Percentiles rank a stretch among this genome's conserved stretches.
Conservation (phyloP, 2,329 filamentous ascomycete genomes). For the Beauveria pseudobassiana region DNA sequence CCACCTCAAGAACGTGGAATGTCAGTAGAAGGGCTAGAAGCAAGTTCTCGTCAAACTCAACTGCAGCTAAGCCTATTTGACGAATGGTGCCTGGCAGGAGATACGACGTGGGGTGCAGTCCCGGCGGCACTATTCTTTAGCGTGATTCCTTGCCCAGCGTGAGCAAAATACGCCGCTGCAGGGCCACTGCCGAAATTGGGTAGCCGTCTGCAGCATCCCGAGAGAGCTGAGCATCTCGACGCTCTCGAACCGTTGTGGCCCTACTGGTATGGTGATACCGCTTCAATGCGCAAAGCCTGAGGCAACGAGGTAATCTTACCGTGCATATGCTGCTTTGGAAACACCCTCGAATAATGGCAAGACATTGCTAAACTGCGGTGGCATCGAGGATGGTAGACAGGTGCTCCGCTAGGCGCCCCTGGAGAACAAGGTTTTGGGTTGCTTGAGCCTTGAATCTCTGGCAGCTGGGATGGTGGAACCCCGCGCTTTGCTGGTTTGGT, state of each 20-base stretch:
- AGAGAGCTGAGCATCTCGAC: neutral
- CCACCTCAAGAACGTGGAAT: neutral
- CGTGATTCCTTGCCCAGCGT: neutral
- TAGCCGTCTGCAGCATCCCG: neutral
- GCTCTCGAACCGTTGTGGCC: neutral
- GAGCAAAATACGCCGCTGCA: neutral
- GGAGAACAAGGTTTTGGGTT: conserved; percentile 6
- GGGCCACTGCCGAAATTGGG: neutral
- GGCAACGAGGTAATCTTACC: neutral
- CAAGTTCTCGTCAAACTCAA: neutral
- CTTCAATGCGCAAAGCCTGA: neutral
- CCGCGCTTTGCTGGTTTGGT: neutral
- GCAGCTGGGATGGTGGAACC: neutral
- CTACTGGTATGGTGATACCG: too few relatives aligned
- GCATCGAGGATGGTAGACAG: neutral
- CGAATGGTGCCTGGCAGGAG: neutral
- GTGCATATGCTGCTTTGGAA: neutral
- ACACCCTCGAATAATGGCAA: neutral
- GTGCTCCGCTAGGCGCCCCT: neutral
- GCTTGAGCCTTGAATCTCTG: neutral
- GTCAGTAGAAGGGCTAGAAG: conserved; percentile 6
- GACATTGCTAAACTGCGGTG: neutral
- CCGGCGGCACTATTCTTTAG: neutral
- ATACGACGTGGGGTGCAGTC: neutral
- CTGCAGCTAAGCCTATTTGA: conserved; percentile 3